Evolutionary conservation across 495 filamentous ascomycete genomes (phyloP), one percentile per base, ranked within the genome.

Genomic region (Cairneyella variabilis): DNA sequence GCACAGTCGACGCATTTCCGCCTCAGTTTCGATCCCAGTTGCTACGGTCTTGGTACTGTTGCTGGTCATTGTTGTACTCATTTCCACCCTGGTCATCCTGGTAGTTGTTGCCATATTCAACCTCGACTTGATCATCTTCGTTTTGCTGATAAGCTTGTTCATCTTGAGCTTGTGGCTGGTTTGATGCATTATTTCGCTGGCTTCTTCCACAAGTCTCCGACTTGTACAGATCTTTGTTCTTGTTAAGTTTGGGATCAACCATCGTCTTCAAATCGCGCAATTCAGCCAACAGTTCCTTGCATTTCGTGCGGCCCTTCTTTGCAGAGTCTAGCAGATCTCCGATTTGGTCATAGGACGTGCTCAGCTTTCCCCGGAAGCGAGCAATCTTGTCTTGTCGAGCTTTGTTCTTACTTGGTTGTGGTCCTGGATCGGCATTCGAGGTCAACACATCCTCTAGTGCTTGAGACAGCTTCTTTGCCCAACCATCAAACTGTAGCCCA

Each of bases 331-430:
- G 39, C 44, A 61, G 20, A 8, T 32, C 26, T n/a, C 25, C 1
- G 21, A 61, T 51, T 17, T 51, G 46, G 8, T n/a, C 18, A 34
- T 36, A 23, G 6, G 54, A 43, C 11, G 39, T 52, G 2, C 42
- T 14, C 16, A 61, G 21, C 42, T 61, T 60, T 20, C 48, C 39
- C 22, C 38, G 27, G 17, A 63, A 37, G 40, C 56, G 59, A 59
- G 23, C 62, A 36, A 3, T 32, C 8, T 9, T 58, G 48, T 50
- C 57, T 49, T 2, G 49, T 23, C 16, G 40, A 34, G 41, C 66
- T n/a, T 44, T 12, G 16, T 25, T 47, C 23, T 28, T 27, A 30
- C n/a, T 28, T 20, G 44, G 2, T 22, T 53, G 39, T 45, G 9
- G 8, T 5, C 21, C 14, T 41, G 21, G n/a, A 14, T 42, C 40